Evolutionary conservation across 2,329 filamentous ascomycete genomes (phyloP).

Genomic region (Fusarium longipes): DNA sequence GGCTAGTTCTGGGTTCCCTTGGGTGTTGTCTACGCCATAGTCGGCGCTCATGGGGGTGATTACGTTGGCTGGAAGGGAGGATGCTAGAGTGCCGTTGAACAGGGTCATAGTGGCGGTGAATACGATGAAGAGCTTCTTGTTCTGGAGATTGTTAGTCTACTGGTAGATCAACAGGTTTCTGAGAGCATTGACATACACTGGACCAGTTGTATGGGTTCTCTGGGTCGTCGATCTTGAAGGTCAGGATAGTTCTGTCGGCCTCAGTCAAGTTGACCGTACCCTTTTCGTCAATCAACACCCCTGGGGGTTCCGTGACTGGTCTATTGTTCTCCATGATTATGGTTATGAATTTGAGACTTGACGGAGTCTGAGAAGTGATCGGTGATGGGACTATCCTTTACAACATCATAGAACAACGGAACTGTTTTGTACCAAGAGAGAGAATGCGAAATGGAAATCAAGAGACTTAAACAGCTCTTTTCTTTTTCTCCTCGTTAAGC

Average conservation of each 20-base stretch:
- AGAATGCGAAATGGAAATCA: background rate
- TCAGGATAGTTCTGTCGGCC: background rate
- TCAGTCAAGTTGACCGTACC: background rate
- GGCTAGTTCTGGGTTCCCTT: slow-evolving; percentile 10
- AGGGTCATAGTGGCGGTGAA: slow-evolving; percentile 13
- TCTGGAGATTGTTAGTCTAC: background rate
- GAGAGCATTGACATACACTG: background rate
- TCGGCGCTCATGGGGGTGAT: slow-evolving; percentile 1
- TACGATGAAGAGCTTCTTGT: slow-evolving; percentile 10
- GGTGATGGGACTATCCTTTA: rapidly evolving
- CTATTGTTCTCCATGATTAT: slow-evolving; percentile 2
- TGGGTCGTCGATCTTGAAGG: background rate
- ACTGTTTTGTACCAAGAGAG: background rate
- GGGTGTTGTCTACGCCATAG: background rate
- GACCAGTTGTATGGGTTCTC: slow-evolving; percentile 21
- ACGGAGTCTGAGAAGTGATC: background rate
- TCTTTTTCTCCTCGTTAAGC: background rate
- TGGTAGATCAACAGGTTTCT: rapidly evolving
- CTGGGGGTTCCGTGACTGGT: background rate
- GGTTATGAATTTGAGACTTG: too few species aligned
- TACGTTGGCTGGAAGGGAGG: slow-evolving; percentile 16
- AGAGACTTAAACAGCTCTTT: background rate
- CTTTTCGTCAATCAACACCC: background rate
- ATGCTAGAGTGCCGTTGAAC: slow-evolving; percentile 4
- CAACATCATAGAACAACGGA: too few species aligned